A percentile compares a stretch with the other conserved stretches of the same genome.
These are phyloP conservation scores for Baudoinia panamericana DNA, from an alignment of 495 filamentous ascomycete genomes.

Conservation along the genomic window DNA sequence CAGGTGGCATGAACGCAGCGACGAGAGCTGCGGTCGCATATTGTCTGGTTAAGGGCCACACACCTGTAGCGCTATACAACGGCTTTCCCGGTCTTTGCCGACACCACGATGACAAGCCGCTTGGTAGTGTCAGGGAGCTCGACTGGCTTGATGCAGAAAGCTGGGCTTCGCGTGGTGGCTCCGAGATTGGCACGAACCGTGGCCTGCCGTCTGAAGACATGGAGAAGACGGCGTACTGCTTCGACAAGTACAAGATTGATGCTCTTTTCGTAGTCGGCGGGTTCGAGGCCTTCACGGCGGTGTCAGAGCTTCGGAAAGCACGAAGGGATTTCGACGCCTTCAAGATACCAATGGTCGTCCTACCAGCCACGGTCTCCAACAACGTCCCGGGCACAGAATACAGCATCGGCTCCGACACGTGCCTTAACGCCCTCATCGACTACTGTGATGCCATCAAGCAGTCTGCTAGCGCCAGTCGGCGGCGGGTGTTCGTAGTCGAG, in stretches of 20 bases:
- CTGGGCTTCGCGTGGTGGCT: constrained; percentile 94
- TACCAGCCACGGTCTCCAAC: constrained; percentile 96
- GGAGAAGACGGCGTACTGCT: constrained; percentile 67
- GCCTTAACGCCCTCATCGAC: constrained; percentile 85
- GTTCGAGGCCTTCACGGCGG: constrained; percentile 91
- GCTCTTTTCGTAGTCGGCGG: constrained; percentile 87
- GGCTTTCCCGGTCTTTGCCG: constrained; percentile 91
- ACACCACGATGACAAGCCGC: constrained; percentile 70
- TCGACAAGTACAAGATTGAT: constrained; percentile 77
- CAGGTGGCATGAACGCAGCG: constrained; percentile 98
- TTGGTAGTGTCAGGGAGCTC: constrained; percentile 71
- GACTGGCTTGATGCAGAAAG: constrained; percentile 86
- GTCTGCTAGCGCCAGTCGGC: constrained; percentile 80
- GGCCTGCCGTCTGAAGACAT: constrained; percentile 75
- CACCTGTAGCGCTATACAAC: constrained; percentile 84
- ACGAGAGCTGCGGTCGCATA: constrained; percentile 93
- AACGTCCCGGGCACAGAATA: constrained; percentile 98
- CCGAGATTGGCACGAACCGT: constrained; percentile 95
- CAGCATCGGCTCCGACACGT: constrained; percentile 91
- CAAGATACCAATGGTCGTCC: constrained; percentile 80
- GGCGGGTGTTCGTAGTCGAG: constrained; percentile 93
- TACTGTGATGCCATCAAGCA: constrained; percentile 98
- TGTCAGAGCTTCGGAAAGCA: constrained; percentile 72
- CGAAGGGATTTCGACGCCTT: constrained; percentile 66
- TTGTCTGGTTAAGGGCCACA: constrained; percentile 85